Base-by-base conservation (phyloP, 495 filamentous ascomycete genomes). In the Daldinia concentrica region DNA sequence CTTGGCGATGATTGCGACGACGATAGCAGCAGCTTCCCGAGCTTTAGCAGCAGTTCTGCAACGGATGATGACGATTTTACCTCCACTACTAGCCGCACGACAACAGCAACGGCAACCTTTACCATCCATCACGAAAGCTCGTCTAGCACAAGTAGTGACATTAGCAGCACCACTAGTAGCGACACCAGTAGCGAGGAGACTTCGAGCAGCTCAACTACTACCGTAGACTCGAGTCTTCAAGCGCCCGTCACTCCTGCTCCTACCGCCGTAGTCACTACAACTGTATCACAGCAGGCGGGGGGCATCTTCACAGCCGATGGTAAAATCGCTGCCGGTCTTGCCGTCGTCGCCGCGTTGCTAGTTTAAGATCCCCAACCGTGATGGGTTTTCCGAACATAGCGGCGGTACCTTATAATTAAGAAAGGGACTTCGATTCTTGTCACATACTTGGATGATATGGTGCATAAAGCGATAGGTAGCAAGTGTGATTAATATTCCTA, bases 281-380 rank as follows among this genome's bases (percentile, higher is more conserved):
- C 41, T 2, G 52, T 70, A 4, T 70, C 58, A 1, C 57, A 66
- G 9, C 62, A 70, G n/a, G 71, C 71, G 8, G 71, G 66, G 6
- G 71, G 66, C 27, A 63, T 69, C 17, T 70, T 69, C 58, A 69
- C 62, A 4, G 66, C 71, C 17, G 66, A 74, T 17, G 57, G 62
- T 15, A 67, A 30, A 57, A 36, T 69, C 7, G 61, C 67, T 6
- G 67, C 67, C 11, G 66, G 64, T 43, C 59, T 68, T 64, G 62
- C 58, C 43, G 60, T 58, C 5, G 64, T 39, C 26, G 60, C 68
- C 50, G 75, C 73, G 30, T 68, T 73, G 37, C 22, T 73, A 9
- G 54, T 73, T 43, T 73, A 62, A 57, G 12, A 37, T 14, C n/a
- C 8, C 12, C 24, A 15, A n/a, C 56, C 8, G 19, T 24, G 43